phyloP scores from a whole-genome alignment of 768 basidiomycete genomes.

The Cystobasidium onofrii region DNA sequence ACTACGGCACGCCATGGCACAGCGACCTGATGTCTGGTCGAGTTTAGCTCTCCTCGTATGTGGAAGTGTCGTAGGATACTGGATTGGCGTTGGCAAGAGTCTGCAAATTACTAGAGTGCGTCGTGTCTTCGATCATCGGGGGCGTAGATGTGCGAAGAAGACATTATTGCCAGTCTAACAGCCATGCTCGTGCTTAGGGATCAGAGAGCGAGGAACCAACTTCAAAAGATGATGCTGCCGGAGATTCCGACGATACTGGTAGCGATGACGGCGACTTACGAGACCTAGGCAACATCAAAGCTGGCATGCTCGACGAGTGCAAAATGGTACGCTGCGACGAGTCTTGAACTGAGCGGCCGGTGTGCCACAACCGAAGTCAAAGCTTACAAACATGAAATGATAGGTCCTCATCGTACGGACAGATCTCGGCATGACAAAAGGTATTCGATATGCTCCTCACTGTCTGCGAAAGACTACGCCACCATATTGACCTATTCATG shows the following conservation, averaged over 20 bases:
- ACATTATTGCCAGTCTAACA: neutral
- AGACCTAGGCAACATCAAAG: conserved; percentile 38
- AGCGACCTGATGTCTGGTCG: conserved; percentile 2
- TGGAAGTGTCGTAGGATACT: conserved; percentile 21
- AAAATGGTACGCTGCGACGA: conserved; percentile 38
- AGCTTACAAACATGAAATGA: neutral
- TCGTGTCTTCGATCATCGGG: neutral
- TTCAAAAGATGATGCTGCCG: neutral
- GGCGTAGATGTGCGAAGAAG: neutral
- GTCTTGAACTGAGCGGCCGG: too few relatives aligned
- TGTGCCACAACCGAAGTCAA: too few relatives aligned
- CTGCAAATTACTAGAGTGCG: conserved; percentile 24
- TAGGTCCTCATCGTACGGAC: conserved; percentile 45
- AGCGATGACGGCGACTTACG: conserved; percentile 29
- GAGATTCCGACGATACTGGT: conserved; percentile 9
- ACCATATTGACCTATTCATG: neutral
- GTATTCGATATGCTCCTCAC: neutral
- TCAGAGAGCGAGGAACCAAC: neutral
- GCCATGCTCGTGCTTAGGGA: neutral
- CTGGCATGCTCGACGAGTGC: conserved; percentile 40
- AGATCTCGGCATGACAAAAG: conserved; percentile 45
- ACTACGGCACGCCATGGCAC: too few relatives aligned
- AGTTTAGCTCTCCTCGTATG: conserved; percentile 6
- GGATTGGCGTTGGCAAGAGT: conserved; percentile 26
- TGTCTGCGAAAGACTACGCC: neutral